Evolutionary conservation across 192 early-diverging fungal species (phyloP), one percentile per base, ranked within the genome.

Genomic region (Geranomyces variabilis): DNA sequence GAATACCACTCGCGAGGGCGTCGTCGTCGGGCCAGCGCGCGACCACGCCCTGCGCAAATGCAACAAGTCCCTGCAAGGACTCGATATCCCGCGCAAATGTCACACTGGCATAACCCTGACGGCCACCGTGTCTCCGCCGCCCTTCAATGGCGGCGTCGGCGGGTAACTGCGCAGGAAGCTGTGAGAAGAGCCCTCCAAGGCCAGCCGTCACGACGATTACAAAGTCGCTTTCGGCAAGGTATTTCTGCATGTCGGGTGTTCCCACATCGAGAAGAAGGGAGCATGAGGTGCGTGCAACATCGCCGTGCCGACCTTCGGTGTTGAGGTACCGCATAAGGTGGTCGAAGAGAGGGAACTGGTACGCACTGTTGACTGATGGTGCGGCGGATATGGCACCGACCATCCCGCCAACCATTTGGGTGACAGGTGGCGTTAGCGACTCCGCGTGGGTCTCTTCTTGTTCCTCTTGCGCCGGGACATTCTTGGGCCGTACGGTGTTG

Each of bases 251-350:
- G 24, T 92, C 92, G 28, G 58, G 28, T 15, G 24, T 44, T 1
- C 82, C 86, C 66, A 94, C 83, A 72, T 95, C 92, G 72, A 96
- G 86, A 43, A 98, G 73, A 63, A 96, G 92, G 21, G 94, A 77
- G 58, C 94, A 81, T 46, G 92, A 92, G 33, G 93, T 92, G 31
- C 96, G 81, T 1, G 94, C 94, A 66, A 89, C 92, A 69, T 98
- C 96, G 17, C 80, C 84, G 5, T 30, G 62, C 65, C 89, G 84
- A 41, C 93, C 94, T 66, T 96, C 94, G 26, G 87, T 81, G 74
- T 98, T 94, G n/a, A 98, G 83, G 80, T 92, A 96, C 61, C 83
- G 88, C 44, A 95, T 76, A 36, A 98, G 83, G 57, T 98, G 94
- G 19, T 94, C 90, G 70, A 96, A 96, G 8, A 98, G 76, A 15